Base-by-base conservation (phyloP, 495 filamentous ascomycete genomes). In the Lophiostoma macrostomum region DNA sequence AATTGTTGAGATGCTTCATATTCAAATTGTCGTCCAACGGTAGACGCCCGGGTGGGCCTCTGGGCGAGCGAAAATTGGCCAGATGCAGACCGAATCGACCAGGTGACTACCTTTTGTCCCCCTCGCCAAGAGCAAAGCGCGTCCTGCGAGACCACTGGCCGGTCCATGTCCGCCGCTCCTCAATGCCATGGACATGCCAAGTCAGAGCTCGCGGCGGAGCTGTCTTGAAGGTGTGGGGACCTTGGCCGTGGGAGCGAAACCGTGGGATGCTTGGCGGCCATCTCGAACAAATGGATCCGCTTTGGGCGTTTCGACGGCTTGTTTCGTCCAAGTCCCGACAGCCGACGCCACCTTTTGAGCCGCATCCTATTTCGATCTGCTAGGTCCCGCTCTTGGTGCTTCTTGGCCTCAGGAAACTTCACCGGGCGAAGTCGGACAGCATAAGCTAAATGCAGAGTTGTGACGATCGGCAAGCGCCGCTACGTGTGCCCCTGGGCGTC, bases 221-320 rank as follows among this genome's bases (percentile, higher is more conserved):
- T 20, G 53, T 56, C 43, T 42, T 29, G 36, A 41, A 56, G 53
- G 35, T 35, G 44, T 56, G 53, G 53, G 44, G 43, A 20, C 43
- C 14, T 20, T 3, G 23, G 12, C 19, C 34, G 48, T 34, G 13
- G 13, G 22, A 4, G 28, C 27, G 53, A 49, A 42, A 41, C 27
- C 53, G 53, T 56, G 53, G 43, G 53, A 40, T 56, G 44, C 53
- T 49, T 49, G 44, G 53, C 53, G 20, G 23, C 30, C n/a, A n/a
- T n/a, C n/a, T n/a, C n/a, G n/a, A n/a, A 28, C 43, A 40, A 31
- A 16, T 25, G 42, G 52, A 42, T 56, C 52, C 52, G 52, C 52
- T 48, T 56, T 40, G 36, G 24, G 25, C 44, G 53, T 48, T 56
- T 56, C 53, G 36, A 49, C 43, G 19, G 12, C 22, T 25, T 43